Percentiles rank a stretch among this genome's conserved stretches.
Conservation (phyloP, 1,284 basidiomycete species). For the Austroboletus rostrupii region DNA sequence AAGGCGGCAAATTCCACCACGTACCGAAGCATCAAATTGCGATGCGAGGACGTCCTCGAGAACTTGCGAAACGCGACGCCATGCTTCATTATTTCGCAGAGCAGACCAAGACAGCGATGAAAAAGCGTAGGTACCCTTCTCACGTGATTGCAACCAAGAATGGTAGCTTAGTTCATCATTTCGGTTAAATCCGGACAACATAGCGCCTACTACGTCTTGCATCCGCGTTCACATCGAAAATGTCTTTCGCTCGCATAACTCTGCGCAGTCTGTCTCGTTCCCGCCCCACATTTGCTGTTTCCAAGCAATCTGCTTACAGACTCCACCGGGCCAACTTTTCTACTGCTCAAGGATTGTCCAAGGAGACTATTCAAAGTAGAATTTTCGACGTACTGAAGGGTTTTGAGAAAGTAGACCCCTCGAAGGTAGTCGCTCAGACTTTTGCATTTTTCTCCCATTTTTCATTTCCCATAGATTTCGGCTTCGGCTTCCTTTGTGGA, state of each 20-base stretch:
- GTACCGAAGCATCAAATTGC: constrained; percentile 84
- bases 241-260: constrained; percentile 52
- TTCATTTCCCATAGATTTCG: constrained; percentile 56
- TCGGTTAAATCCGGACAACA: constrained; percentile 27
- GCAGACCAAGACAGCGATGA: background rate
- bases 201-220: background rate
- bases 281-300: constrained; percentile 32
- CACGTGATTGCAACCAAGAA: background rate
- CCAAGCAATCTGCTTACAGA: constrained; percentile 31
- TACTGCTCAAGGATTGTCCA: constrained; percentile 62
- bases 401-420: constrained; percentile 90
- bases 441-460: constrained; percentile 8
- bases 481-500: constrained; percentile 73
- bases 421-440: constrained; percentile 59
- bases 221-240: constrained; percentile 26
- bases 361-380: constrained; percentile 76
- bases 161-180: background rate
- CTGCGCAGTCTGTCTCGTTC: constrained; percentile 39
- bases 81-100: constrained; percentile 73
- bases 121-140: background rate
- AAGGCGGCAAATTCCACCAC: constrained; percentile 11
- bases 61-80: constrained; percentile 86
- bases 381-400: constrained; percentile 88
- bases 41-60: constrained; percentile 81
- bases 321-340: constrained; percentile 65